Evolutionary conservation across 192 early-diverging fungal genomes (phyloP), one percentile per base, ranked within the genome.

Genomic region (Coemansia sp.): DNA sequence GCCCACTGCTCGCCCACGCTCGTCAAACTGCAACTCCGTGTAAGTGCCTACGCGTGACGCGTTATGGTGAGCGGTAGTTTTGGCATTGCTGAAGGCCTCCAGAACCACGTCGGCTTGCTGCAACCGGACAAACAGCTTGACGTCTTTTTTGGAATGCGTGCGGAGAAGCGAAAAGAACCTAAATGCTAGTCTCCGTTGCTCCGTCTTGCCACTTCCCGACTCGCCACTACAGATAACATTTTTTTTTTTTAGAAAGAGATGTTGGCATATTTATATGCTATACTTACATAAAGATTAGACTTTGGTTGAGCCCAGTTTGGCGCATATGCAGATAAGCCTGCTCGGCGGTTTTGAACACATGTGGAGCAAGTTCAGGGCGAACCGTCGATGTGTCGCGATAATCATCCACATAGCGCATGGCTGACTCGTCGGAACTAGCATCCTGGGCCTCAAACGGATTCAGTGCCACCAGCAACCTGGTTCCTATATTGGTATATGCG

Each of bases 11-110:
- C 88, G 87, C 18, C 91, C 91, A 42, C 91, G 85, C 67, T 90
- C 90, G 67, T 94, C 90, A 64, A 93, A 97, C 63, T 94, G 91
- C 40, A 97, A 69, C 82, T 94, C 92, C 4, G 87, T 87, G 57
- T 90, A 94, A 48, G 85, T 83, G 12, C 88, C 91, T 47, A 90
- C 87, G 35, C 91, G 84, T 18, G 93, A 93, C 6, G 92, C 90
- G 68, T 93, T 88, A 45, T 77, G 62, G 68, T 91, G 90, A 37
- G 68, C 58, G 39, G 76, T 55, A 5, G 92, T 92, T 61, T 85
- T 85, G 37, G 92, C 91, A 45, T 93, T 88, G 37, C 91, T 91
- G 81, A 96, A 96, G 1, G 90, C 88, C 54, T 91, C 88, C 14
- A 96, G 65, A 60, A 94, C 81, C 2, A 88, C 84, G 50, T 84